phyloP scores from a whole-genome alignment of 768 basidiomycete species.

The Leccinum imitatum region DNA sequence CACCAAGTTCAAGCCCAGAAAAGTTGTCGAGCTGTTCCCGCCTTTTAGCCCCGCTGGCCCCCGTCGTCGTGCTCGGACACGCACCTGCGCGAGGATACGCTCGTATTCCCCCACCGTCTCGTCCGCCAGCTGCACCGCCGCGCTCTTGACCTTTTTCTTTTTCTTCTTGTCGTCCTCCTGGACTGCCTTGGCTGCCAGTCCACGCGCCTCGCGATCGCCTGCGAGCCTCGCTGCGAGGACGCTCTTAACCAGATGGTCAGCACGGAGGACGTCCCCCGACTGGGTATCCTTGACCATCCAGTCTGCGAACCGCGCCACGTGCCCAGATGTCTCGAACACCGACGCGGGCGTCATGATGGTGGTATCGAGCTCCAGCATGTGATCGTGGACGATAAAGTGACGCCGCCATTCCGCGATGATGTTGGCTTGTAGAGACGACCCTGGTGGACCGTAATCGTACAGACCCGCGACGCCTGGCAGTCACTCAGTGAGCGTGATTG shows the following conservation, averaged over 20 bases:
- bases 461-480: slow-evolving; percentile 87
- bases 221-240: slow-evolving; percentile 89
- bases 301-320: slow-evolving; percentile 97
- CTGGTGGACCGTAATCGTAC: slow-evolving; percentile 97
- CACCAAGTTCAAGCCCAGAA: slow-evolving; percentile 84
- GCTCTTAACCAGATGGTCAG: slow-evolving; percentile 92
- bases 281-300: slow-evolving; percentile 98
- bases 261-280: slow-evolving; percentile 95
- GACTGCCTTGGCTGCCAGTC: slow-evolving; percentile 65
- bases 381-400: slow-evolving; percentile 97
- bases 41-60: not conserved
- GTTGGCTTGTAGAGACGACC: slow-evolving; percentile 94
- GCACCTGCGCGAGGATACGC: slow-evolving; percentile 80
- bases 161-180: slow-evolving; percentile 51
- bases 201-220: slow-evolving; percentile 88
- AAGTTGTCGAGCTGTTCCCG: slow-evolving; percentile 68
- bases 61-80: slow-evolving; percentile 22
- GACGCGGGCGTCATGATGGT: slow-evolving; percentile 95
- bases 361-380: slow-evolving; percentile 98
- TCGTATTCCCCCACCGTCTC: slow-evolving; percentile 77
- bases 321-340: slow-evolving; percentile 96
- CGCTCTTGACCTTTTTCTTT: slow-evolving; percentile 68
- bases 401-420: slow-evolving; percentile 95
- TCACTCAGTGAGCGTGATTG: not conserved
- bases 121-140: slow-evolving; percentile 73